Percentiles rank a stretch among this genome's conserved stretches.
Evolutionary conservation across 192 early-diverging fungal species (phyloP).

Genomic region (Coemansia sp.): DNA sequence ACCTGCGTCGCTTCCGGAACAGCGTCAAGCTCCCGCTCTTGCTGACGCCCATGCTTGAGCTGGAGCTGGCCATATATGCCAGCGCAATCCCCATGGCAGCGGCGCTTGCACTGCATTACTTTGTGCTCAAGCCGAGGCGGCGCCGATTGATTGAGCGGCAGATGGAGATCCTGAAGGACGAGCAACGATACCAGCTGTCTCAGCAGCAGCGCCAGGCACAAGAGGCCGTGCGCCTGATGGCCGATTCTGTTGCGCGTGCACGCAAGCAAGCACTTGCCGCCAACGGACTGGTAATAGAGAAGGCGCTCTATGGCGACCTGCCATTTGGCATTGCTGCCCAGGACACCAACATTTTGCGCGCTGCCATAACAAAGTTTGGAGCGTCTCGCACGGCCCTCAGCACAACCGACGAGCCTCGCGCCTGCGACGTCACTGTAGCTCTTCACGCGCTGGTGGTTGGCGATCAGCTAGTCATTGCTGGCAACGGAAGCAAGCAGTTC

Average conservation of each 20-base stretch:
- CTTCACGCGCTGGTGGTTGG: slow-evolving; percentile 83
- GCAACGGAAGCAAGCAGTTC: slow-evolving; percentile 84
- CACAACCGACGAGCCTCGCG: slow-evolving; percentile 34
- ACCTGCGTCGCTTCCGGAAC: slow-evolving; percentile 70
- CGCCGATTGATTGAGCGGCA: slow-evolving; percentile 41
- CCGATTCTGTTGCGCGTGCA: slow-evolving; percentile 66
- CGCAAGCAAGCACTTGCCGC: slow-evolving; percentile 68
- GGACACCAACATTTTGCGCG: slow-evolving; percentile 33
- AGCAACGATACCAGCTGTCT: slow-evolving; percentile 64
- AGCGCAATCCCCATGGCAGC: slow-evolving; percentile 58
- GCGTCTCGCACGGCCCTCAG: slow-evolving; percentile 24
- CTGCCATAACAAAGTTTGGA: slow-evolving; percentile 16
- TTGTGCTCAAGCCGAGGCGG: slow-evolving; percentile 64
- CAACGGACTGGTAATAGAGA: slow-evolving; percentile 75
- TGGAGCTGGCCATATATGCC: slow-evolving; percentile 58
- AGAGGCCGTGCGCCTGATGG: slow-evolving; percentile 74
- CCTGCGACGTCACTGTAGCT: slow-evolving; percentile 81
- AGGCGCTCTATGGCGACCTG: slow-evolving; percentile 88
- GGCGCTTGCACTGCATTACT: slow-evolving; percentile 60
- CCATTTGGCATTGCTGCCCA: slow-evolving; percentile 43
- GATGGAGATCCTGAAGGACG: slow-evolving; percentile 61
- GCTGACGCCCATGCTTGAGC: slow-evolving; percentile 61
- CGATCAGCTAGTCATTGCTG: slow-evolving; percentile 86
- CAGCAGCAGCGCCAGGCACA: slow-evolving; percentile 75
- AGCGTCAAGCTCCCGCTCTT: slow-evolving; percentile 66